Evolutionary conservation across 441 rosid species (phyloP), one percentile per base, ranked within the genome.

Genomic region (Breynia disticha): DNA sequence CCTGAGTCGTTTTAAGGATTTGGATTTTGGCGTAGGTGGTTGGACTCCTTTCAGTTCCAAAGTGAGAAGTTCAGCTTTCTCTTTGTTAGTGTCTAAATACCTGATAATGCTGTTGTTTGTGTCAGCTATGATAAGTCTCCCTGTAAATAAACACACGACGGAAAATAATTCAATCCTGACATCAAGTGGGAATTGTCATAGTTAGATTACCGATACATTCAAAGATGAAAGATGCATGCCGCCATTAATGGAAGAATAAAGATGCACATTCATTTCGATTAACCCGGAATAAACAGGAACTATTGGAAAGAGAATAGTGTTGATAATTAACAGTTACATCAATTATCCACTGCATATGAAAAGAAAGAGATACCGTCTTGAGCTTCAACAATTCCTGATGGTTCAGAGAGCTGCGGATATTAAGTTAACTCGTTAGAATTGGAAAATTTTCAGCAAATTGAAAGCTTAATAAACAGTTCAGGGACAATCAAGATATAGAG

Each of bases 31-130:
- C 41, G 67, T 60, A 48, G 97, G 95, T 44, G 84, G 90, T 72
- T 77, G 85, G 63, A 84, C 86, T 64, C 91, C 95, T 68, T 82
- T 84, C 67, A 88, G 85, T 74, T 86, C 97, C 68, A 86, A 66
- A 35, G 98, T 86, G 63, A 49, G 72, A 62, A 93, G 72, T 65
- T 86, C 77, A 48, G 81, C 52, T 57, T 70, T 74, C 67, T 54
- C 64, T 55, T 72, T 78, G 71, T 69, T 86, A 65, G 81, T 38
- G 58, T 88, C 95, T 61, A 93, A 67, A 65, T 75, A 88, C 63
- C 98, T 73, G 55, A 91, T 81, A 39, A 83, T 69, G 43, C 76
- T 82, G 71, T 93, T 93, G 77, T 88, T 93, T 50, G 97, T 93
- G 76, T 93, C 97, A 24, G 99, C 97, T 59, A 88, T 77, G 45